Evolutionary conservation across 306 rosid genomes (phyloP).

Genomic region (Cyclanthera cordifolia): DNA sequence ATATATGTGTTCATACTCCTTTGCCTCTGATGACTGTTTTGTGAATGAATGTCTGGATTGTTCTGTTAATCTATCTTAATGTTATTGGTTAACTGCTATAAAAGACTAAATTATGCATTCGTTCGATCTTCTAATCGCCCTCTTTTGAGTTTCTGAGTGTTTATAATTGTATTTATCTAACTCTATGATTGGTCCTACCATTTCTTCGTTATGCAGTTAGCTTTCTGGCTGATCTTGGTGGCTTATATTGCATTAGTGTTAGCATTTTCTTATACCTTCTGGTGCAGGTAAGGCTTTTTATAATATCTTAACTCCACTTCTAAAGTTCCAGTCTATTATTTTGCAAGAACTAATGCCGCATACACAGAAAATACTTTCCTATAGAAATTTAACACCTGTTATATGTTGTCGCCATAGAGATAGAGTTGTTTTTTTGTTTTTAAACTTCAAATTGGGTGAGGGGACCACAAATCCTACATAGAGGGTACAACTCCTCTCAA

Average conservation of each 20-base stretch:
- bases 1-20: not conserved
- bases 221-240: slow-evolving; percentile 98
- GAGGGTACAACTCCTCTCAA: too few relatives aligned
- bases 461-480: too few relatives aligned
- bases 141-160: not conserved
- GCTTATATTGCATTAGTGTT: slow-evolving; percentile 82
- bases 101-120: not conserved
- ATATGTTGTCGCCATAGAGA: not conserved
- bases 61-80: not conserved
- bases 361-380: not conserved
- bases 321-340: not conserved
- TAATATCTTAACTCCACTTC: not conserved
- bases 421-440: too few relatives aligned
- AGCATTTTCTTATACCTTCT: slow-evolving; percentile 76
- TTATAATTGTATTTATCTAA: slow-evolving; percentile 9
- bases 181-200: slow-evolving; percentile 11
- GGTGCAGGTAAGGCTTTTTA: slow-evolving; percentile 46
- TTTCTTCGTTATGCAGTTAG: slow-evolving; percentile 43
- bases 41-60: not conserved
- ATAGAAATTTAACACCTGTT: not conserved
- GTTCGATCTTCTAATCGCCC: not conserved
- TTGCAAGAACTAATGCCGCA: not conserved
- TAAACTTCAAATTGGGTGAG: too few relatives aligned
- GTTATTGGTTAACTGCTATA: not conserved
- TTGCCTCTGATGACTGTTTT: not conserved